Evolutionary conservation across 192 early-diverging fungal species (phyloP), one percentile per base, ranked within the genome.

Genomic region (Dissophora globulifera): DNA sequence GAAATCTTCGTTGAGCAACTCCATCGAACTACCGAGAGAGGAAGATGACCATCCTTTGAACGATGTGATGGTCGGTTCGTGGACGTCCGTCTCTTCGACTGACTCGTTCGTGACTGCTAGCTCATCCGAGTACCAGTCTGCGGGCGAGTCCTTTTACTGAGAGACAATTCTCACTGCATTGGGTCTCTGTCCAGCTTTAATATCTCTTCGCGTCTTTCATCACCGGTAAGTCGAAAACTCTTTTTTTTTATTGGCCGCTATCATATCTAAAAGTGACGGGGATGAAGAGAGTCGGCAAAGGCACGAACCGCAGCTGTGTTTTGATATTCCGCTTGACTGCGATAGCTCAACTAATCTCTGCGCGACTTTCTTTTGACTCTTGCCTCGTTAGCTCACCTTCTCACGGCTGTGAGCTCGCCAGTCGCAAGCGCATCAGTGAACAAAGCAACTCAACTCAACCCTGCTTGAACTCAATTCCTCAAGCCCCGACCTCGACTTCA

Each of bases 21-120:
- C 25, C 25, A 17, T 74, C 6, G 62, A 64, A 33, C 20, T 64
- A 16, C 56, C 59, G 19, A 63, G 41, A 27, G 62, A 47, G 25
- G 70, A 74, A 35, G 70, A 74, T 23, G 56, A 65, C 29, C 70
- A 74, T 22, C 70, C 70, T 11, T 25, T 74, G 19, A 74, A 64
- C 50, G 57, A 65, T 40, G 23, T 74, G 31, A 56, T 59, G 54
- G 48, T 64, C 17, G 62, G 70, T 3, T 74, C 70, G 2, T 74
- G 62, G 62, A 59, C 70, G 6, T 74, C 70, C 4, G 62, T 74
- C 42, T 74, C 62, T 19, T 74, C 70, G 7, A 40, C 70, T 2
- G 62, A 74, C 25, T 74, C 70, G 20, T 74, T 57, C 19, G 53
- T 74, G 35, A 59, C 70, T 2, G n/a, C 61, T 0, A 41, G 45